phyloP scores from a whole-genome alignment of 768 basidiomycete genomes.

The Phaeotremella skinneri region DNA sequence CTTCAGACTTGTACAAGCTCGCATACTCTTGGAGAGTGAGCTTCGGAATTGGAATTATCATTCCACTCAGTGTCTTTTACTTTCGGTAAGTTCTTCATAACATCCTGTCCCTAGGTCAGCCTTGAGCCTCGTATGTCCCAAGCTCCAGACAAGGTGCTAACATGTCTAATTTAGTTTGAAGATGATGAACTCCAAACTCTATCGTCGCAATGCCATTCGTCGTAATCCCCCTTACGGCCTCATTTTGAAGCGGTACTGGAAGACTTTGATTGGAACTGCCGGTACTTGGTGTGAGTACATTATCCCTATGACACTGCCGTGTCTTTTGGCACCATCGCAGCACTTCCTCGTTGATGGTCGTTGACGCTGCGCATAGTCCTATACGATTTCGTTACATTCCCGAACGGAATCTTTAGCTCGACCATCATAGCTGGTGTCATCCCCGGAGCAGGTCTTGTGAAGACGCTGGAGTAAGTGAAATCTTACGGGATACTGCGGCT shows the following conservation, averaged over 20 bases:
- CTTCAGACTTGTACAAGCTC: constrained; percentile 25
- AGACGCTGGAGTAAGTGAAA: constrained; percentile 55
- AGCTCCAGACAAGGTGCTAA: background rate
- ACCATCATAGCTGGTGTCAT: constrained; percentile 69
- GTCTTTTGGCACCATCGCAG: too few species aligned
- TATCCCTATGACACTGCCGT: background rate
- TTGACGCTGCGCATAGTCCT: constrained; percentile 41
- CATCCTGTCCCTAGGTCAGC: constrained; percentile 6
- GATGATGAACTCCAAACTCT: constrained; percentile 69
- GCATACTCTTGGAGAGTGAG: constrained; percentile 31
- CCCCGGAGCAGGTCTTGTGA: constrained; percentile 55
- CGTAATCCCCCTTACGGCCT: constrained; percentile 57
- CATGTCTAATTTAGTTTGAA: constrained; percentile 60
- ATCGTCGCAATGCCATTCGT: constrained; percentile 65
- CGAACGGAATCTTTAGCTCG: constrained; percentile 67
- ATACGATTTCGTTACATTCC: constrained; percentile 73
- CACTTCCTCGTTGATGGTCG: background rate
- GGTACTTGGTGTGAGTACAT: constrained; percentile 60
- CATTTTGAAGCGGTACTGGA: constrained; percentile 66
- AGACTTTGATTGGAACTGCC: constrained; percentile 65
- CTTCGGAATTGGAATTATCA: constrained; percentile 63
- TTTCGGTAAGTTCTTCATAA: constrained; percentile 33
- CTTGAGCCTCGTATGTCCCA: too few species aligned
- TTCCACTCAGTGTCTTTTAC: constrained; percentile 67
- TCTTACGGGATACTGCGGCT: background rate